A percentile compares a stretch with the other conserved stretches of the same genome.
These are phyloP conservation scores for Nakazawaea holstii DNA, from an alignment of 805 yeast species.

Conservation along the genomic window DNA sequence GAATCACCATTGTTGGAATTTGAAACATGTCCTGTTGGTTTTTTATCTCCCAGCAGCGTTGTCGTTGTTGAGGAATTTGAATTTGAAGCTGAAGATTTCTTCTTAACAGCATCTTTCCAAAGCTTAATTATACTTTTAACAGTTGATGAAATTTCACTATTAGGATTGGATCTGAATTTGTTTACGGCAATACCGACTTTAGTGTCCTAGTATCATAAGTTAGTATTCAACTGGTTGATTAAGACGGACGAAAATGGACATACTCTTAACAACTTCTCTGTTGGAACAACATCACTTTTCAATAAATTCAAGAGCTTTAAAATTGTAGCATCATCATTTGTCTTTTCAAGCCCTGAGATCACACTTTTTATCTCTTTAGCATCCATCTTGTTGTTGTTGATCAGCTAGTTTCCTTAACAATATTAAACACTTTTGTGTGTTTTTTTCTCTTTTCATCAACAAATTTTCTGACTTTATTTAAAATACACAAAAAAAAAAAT, in stretches of 20 bases:
- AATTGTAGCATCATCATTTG: conserved; percentile 57
- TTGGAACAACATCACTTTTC: conserved; percentile 71
- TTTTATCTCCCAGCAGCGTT: conserved; percentile 8
- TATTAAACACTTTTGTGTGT: neutral
- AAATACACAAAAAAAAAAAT: conserved; percentile 6
- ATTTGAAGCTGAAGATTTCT: conserved; percentile 22
- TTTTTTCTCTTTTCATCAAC: neutral
- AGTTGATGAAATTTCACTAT: conserved; percentile 59
- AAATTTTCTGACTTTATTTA: neutral
- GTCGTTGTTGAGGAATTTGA: conserved; percentile 9
- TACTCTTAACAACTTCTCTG: conserved; percentile 74
- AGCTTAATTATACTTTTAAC: conserved; percentile 79
- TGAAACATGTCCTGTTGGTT: conserved; percentile 9
- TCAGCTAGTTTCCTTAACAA: neutral
- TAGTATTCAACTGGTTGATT: neutral
- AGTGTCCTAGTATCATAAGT: conserved; percentile 48
- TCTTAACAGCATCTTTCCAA: conserved; percentile 84
- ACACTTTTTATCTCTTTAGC: conserved; percentile 67
- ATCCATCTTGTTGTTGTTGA: conserved; percentile 41
- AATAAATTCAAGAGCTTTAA: conserved; percentile 61
- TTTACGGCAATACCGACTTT: conserved; percentile 97
- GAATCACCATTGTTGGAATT: neutral
- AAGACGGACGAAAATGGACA: conserved; percentile 12
- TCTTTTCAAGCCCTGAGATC: conserved; percentile 70
- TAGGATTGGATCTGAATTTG: conserved; percentile 66